Conservation (phyloP, 1,139 yeast species). For the Scheffersomyces lignicola region DNA sequence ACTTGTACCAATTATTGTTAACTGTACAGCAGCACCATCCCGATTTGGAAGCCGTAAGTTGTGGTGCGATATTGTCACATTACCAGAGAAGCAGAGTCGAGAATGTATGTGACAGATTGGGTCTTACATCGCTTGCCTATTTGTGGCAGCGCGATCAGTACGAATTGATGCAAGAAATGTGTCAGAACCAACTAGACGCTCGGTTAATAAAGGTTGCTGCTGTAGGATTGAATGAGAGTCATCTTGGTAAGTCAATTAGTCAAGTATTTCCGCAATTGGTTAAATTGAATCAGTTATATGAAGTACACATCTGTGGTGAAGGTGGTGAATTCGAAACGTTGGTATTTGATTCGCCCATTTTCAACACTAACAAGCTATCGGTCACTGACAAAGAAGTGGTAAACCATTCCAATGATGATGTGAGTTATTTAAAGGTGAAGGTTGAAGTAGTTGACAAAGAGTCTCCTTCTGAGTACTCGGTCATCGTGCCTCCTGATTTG, state of each 20-base stretch:
- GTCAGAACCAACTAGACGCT: conserved; percentile 72
- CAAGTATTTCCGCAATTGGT: conserved; percentile 61
- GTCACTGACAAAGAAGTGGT: conserved; percentile 44
- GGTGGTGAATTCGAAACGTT: conserved; percentile 97
- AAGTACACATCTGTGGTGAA: conserved; percentile 94
- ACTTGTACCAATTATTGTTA: conserved; percentile 54
- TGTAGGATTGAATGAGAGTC: conserved; percentile 64
- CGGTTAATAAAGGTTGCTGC: conserved; percentile 92
- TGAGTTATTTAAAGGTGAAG: conserved; percentile 57
- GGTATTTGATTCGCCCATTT: conserved; percentile 87
- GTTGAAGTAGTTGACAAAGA: conserved; percentile 44
- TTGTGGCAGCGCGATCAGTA: conserved; percentile 88
- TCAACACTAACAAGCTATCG: conserved; percentile 50
- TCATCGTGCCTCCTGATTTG: conserved; percentile 43
- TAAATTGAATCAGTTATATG: conserved; percentile 62
- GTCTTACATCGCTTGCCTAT: conserved; percentile 68
- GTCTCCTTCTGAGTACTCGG: conserved; percentile 5
- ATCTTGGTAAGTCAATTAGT: conserved; percentile 67
- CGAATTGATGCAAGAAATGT: conserved; percentile 82
- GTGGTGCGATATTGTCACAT: conserved; percentile 92
- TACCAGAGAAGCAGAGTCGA: conserved; percentile 94
- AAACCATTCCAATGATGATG: conserved; percentile 57
- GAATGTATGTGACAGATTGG: conserved; percentile 75
- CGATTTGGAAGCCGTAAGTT: conserved; percentile 81
- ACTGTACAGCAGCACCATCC: conserved; percentile 57